Evolutionary conservation across 768 basidiomycete species (phyloP).

Genomic region (Leccinum arenicola): DNA sequence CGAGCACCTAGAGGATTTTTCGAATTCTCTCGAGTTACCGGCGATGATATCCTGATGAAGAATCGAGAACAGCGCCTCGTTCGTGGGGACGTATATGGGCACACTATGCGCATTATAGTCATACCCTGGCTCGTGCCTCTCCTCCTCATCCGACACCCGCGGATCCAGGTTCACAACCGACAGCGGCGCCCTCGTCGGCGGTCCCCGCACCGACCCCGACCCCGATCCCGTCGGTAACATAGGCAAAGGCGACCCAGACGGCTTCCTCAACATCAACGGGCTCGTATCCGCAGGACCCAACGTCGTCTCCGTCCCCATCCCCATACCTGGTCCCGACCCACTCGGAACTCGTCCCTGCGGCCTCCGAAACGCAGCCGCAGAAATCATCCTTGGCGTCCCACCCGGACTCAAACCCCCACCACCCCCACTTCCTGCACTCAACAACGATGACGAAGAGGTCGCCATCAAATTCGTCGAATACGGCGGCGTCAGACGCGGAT

Average conservation of each 20-base stretch:
- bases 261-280: conserved; percentile 49
- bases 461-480: conserved; percentile 31
- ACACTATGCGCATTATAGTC: conserved; percentile 61
- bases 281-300: conserved; percentile 39
- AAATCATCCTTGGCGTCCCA: conserved; percentile 53
- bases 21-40: conserved; percentile 72
- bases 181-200: conserved; percentile 16
- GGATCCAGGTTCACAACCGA: conserved; percentile 31
- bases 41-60: conserved; percentile 94
- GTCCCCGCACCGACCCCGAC: conserved; percentile 11
- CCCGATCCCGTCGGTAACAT: background rate
- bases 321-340: conserved; percentile 5
- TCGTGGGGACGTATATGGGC: conserved; percentile 82
- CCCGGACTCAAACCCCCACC: conserved; percentile 26
- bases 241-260: conserved; percentile 36
- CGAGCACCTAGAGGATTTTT: conserved; percentile 74
- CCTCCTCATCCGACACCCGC: conserved; percentile 32
- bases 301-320: background rate
- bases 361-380: conserved; percentile 72
- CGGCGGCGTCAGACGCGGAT: conserved; percentile 36
- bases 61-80: conserved; percentile 86
- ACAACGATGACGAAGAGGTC: conserved; percentile 34
- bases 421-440: conserved; percentile 18
- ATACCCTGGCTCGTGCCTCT: conserved; percentile 26
- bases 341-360: conserved; percentile 38